Evolutionary conservation across 441 rosid species (phyloP).

Genomic region (Populus tomentosa): DNA sequence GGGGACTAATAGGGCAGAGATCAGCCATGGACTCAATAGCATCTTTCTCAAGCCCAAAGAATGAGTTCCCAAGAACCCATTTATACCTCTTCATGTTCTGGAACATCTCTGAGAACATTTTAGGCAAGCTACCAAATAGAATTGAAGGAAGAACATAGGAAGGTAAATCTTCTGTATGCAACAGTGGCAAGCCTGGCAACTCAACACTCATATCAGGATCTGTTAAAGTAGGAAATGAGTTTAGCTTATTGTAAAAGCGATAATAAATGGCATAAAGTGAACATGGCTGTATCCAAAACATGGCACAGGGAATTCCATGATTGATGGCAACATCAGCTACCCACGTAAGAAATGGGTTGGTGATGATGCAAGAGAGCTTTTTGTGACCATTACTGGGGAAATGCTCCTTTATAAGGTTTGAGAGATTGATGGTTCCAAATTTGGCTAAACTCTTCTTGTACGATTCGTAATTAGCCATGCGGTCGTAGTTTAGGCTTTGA

Average conservation of each 20-base stretch:
- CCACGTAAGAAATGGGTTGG: constrained; percentile 52
- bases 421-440: constrained; percentile 33
- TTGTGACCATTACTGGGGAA: constrained; percentile 29
- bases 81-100: constrained; percentile 25
- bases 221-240: constrained; percentile 23
- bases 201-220: constrained; percentile 27
- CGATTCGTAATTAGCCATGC: constrained; percentile 27
- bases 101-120: constrained; percentile 23
- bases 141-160: constrained; percentile 40
- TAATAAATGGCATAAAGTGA: constrained; percentile 36
- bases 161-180: constrained; percentile 41
- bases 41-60: constrained; percentile 36
- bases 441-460: constrained; percentile 28
- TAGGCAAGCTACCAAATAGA: constrained; percentile 20
- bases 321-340: constrained; percentile 32
- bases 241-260: constrained; percentile 31
- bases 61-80: constrained; percentile 43
- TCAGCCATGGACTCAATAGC: constrained; percentile 27
- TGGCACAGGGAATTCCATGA: constrained; percentile 36
- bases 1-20: neutral
- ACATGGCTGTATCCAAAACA: constrained; percentile 57
- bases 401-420: constrained; percentile 28
- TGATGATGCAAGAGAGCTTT: constrained; percentile 44
- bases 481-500: constrained; percentile 48
- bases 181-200: constrained; percentile 37